Conservation (phyloP, 2,329 filamentous ascomycete genomes). For the Orbilia javanica region DNA sequence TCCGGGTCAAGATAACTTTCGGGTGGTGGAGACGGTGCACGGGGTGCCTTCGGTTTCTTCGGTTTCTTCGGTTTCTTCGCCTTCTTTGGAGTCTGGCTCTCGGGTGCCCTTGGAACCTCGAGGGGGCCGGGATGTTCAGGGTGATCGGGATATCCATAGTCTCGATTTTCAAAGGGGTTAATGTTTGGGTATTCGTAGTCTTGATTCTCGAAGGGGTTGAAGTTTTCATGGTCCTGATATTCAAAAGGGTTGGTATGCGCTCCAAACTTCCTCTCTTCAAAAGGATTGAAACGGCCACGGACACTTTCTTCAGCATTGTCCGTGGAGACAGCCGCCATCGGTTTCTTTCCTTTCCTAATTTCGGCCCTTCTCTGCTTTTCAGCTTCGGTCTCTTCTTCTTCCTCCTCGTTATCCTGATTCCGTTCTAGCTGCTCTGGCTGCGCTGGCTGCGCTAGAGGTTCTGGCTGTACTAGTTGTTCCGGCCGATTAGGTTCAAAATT, state of each 20-base stretch:
- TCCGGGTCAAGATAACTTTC: neutral
- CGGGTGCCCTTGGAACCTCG: too few relatives aligned
- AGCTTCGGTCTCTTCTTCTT: neutral
- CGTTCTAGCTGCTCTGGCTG: conserved; percentile 8
- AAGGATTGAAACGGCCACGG: too few relatives aligned
- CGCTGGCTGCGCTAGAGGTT: too few relatives aligned
- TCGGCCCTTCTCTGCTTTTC: conserved; percentile 43
- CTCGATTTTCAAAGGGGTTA: neutral
- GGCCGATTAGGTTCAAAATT: too few relatives aligned
- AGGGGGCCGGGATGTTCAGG: neutral
- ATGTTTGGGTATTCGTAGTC: too few relatives aligned
- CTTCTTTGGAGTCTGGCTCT: neutral
- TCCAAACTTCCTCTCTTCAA: too few relatives aligned
- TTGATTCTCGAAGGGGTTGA: too few relatives aligned
- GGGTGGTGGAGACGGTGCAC: neutral
- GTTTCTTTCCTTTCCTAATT: conserved; percentile 59
- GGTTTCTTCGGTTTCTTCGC: neutral
- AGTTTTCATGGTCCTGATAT: neutral
- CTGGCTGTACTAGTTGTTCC: too few relatives aligned
- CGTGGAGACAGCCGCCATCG: conserved; percentile 59
- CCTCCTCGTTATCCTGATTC: conserved; percentile 53
- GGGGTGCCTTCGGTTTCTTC: neutral
- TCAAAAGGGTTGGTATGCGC: neutral
- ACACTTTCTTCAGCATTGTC: conserved; percentile 63
- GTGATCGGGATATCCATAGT: too few relatives aligned